Percentiles rank a stretch among this genome's conserved stretches.
These are phyloP conservation scores for Excoecaria agallocha DNA, from an alignment of 345 rosid genomes.

Conservation along the genomic window DNA sequence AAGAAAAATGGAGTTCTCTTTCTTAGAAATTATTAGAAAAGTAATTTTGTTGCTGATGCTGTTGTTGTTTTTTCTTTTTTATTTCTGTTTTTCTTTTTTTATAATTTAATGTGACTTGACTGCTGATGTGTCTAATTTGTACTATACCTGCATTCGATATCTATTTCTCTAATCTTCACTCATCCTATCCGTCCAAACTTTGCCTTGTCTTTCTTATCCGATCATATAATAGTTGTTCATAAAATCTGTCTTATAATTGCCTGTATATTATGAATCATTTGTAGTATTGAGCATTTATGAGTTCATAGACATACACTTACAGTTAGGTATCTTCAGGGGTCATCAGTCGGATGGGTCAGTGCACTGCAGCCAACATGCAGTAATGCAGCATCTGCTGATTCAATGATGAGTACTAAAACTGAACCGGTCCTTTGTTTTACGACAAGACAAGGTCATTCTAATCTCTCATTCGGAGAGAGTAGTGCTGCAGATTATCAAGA, in stretches of 20 bases:
- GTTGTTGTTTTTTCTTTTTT: no score
- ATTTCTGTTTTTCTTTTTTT: no score
- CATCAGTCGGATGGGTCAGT: slow-evolving; percentile 49
- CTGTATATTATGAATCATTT: not conserved
- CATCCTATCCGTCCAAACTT: not conserved
- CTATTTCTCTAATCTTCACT: not conserved
- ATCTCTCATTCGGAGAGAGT: slow-evolving; percentile 84
- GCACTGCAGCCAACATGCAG: slow-evolving; percentile 65
- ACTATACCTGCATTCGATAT: not conserved
- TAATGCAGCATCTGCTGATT: slow-evolving; percentile 78
- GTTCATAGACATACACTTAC: slow-evolving; percentile 5
- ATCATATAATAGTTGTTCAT: not conserved
- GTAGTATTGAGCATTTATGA: slow-evolving; percentile 5
- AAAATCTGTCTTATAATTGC: not conserved
- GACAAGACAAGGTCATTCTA: slow-evolving; percentile 55
- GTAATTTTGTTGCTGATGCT: not conserved
- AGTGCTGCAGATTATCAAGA: slow-evolving; percentile 82
- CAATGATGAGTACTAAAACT: slow-evolving; percentile 82
- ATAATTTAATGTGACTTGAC: not conserved
- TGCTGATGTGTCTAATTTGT: not conserved
- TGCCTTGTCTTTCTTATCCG: not conserved
- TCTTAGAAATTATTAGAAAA: not conserved
- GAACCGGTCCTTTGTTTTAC: slow-evolving; percentile 69
- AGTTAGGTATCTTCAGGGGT: slow-evolving; percentile 38
- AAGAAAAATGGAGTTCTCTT: not conserved